Base-by-base conservation (phyloP, 257 asterid species). In the Ajuga chamaepitys region DNA sequence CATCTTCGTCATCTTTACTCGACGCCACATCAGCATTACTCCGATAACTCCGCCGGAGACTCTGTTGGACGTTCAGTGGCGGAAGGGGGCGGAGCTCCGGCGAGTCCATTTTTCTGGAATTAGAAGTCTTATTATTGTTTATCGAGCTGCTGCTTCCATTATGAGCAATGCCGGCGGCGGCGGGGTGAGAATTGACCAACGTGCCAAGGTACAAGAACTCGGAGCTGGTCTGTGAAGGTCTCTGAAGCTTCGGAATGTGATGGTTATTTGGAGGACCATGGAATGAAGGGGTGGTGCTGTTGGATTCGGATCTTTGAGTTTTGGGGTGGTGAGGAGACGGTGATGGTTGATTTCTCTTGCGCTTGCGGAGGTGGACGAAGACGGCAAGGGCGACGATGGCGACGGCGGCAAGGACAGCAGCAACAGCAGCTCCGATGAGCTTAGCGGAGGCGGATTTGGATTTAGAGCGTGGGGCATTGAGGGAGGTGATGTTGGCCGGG, bases 1-100 rank as follows among this genome's bases (percentile, higher is more conserved):
- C 98, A 10, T 70, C 87, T 7, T 81, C 95, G 1, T 85, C 95
- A 5, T 77, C 88, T 66, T 60, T 78, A 48, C 80, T 74, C 57
- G 88, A 65, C 2, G 73, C 80, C 71, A 58, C 68, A 28, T 68
- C 87, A 1, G 67, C 85, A 76, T 74, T 81, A 17, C 68, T 51
- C 38, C 74, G 61, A 71, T 47, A 48, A 59, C 73, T 75, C 70
- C 77, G 64, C 62, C 62, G 48, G 70, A 61, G 52, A 6, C 80
- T 64, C 65, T 81, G 81, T 4, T 65, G 85, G 25, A 66, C 55
- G 71, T 35, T 59, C 37, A 92, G 58, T 14, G 95, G 97, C 62
- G 98, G 97, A 79, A 92, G 55, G 0, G 98, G 98, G 1, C 86
- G 81, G 75, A 92, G 91, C 83, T 92, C 97, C 68, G 98, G 98